Conservation (phyloP, 75 land plant species). For the Cryptomeria japonica region DNA sequence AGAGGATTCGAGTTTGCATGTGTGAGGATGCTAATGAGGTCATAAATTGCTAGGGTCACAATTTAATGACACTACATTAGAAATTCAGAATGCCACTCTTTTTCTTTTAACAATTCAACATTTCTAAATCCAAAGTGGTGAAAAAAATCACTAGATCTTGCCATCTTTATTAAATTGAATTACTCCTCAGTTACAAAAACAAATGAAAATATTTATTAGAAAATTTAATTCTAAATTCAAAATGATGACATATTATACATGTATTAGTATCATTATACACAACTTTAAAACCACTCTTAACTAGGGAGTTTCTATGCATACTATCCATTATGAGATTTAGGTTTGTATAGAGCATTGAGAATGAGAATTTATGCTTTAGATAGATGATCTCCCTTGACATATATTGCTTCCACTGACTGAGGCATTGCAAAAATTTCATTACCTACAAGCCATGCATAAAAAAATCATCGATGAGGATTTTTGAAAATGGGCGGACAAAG, state of each 20-base stretch:
- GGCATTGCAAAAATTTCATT: conserved; percentile 54
- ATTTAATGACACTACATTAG: no score
- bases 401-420: conserved; percentile 59
- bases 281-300: neutral
- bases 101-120: neutral
- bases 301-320: neutral
- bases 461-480: neutral
- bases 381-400: neutral
- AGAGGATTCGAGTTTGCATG: no score
- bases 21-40: no score
- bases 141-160: neutral
- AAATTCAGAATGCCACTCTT: neutral
- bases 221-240: neutral
- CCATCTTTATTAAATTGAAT: neutral
- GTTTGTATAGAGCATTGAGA: neutral
- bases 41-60: no score
- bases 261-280: neutral
- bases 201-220: neutral
- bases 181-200: neutral
- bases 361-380: conserved; percentile 3
- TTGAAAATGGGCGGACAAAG: neutral
- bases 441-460: conserved; percentile 34
- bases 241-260: neutral
- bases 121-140: neutral
- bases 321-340: neutral